phyloP scores from a whole-genome alignment of 345 rosid species.

The Citrus reticulata region DNA sequence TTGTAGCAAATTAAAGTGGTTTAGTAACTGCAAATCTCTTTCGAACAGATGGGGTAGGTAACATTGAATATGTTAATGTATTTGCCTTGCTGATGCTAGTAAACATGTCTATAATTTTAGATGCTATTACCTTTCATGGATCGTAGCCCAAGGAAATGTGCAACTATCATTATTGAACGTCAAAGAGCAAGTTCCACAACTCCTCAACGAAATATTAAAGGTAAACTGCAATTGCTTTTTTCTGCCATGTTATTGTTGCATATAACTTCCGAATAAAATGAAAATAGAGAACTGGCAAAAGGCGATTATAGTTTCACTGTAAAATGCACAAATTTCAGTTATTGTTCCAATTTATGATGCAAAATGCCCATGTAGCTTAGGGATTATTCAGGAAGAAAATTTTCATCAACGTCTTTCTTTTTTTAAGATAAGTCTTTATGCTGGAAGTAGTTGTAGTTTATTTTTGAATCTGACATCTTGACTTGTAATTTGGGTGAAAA shows the following conservation, averaged over 20 bases:
- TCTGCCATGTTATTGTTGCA: too few relatives aligned
- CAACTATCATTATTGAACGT: constrained; percentile 69
- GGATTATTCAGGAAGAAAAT: background rate
- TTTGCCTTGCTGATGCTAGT: constrained; percentile 6
- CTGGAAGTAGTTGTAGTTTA: background rate
- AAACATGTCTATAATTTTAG: constrained; percentile 27
- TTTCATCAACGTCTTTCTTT: too few relatives aligned
- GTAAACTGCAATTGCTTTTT: constrained; percentile 23
- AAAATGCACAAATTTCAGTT: background rate
- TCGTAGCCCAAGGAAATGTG: constrained; percentile 84
- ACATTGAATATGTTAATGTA: background rate
- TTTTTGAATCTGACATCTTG: background rate
- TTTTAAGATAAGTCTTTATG: too few relatives aligned
- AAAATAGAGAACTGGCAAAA: background rate
- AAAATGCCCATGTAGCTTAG: background rate
- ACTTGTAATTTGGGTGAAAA: background rate
- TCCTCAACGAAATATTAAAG: constrained; percentile 61
- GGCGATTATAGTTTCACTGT: background rate
- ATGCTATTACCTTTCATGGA: constrained; percentile 90
- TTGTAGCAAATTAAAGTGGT: background rate
- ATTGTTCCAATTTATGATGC: background rate
- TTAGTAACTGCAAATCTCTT: background rate
- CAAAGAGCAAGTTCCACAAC: constrained; percentile 65
- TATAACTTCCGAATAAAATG: background rate
- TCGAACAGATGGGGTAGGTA: background rate